Evolutionary conservation across 1,284 basidiomycete genomes (phyloP), one percentile per base, ranked within the genome.

Genomic region (Cryptococcus neoformans): DNA sequence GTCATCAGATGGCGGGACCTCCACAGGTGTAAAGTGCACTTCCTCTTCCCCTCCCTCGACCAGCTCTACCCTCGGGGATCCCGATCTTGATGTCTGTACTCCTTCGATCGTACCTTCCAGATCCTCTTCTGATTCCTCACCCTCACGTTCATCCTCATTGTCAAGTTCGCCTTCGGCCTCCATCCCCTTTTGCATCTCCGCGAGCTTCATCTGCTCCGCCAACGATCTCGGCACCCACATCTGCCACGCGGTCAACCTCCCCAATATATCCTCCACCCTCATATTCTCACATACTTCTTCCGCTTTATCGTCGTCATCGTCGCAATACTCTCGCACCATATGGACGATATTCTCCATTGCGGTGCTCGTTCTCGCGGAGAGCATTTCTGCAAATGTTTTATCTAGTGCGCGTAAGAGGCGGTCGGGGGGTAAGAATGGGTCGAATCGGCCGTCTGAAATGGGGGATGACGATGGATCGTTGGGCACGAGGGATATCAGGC

Each of bases 381-480:
- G 47, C 35, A 54, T 49, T 17, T 45, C 39, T 8, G 28, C 35
- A 38, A 55, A 63, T 2, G 45, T 40, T 21, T 21, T 40, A 16
- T 63, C 62, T n/a, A 63, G 39, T 16, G 41, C 34, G 3, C 39
- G 10, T 16, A 63, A 39, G 11, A 63, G 42, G 8, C 17, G 8
- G 2, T 49, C 28, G 5, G 58, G 62, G 6, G 62, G 58, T 35
- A 60, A 36, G 42, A 63, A 63, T 7, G 61, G 55, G 39, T 63
- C 58, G 3, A n/a, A n/a, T 34, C 28, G 46, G 17, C 21, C 8
- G 8, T 47, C 34, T 14, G 34, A 14, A 9, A 16, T 35, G 3
- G 37, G 16, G 4, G 11, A n/a, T 4, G 42, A 38, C 1, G 47
- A 10, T 4, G 38, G 17, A 3, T 12, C 28, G n/a, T 41, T 11